Evolutionary conservation across 805 yeast species (phyloP).

Genomic region (Barnettozyma vustinii): DNA sequence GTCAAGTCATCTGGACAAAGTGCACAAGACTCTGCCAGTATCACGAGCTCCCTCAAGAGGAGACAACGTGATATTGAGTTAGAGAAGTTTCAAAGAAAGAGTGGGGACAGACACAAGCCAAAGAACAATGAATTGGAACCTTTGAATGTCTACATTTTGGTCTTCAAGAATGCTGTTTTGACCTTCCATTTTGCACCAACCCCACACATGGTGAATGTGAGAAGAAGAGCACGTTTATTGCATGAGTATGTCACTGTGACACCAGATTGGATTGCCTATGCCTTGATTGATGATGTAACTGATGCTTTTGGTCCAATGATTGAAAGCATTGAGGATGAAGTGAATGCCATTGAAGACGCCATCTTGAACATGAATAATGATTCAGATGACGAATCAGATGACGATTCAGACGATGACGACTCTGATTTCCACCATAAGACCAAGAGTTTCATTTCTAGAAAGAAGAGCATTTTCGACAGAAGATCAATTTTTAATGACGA

Average conservation of each 20-base stretch:
- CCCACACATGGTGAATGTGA: constrained; percentile 91
- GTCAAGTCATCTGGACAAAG: constrained; percentile 4
- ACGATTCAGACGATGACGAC: constrained; percentile 27
- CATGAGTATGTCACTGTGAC: constrained; percentile 85
- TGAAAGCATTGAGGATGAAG: constrained; percentile 90
- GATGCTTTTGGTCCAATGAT: constrained; percentile 98
- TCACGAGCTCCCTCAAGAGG: constrained; percentile 24
- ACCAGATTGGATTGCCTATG: constrained; percentile 97
- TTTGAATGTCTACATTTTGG: constrained; percentile 65
- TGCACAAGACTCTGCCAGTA: constrained; percentile 11
- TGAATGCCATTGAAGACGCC: constrained; percentile 89
- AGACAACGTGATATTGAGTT: constrained; percentile 29
- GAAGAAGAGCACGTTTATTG: constrained; percentile 84
- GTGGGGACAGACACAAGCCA: constrained; percentile 40
- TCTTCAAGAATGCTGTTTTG: constrained; percentile 65
- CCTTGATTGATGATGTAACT: constrained; percentile 92
- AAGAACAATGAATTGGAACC: constrained; percentile 67
- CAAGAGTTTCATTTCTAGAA: constrained; percentile 7
- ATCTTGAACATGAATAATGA: constrained; percentile 75
- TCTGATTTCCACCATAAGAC: constrained; percentile 8
- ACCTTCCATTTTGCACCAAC: constrained; percentile 92
- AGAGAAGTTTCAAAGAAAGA: constrained; percentile 35
- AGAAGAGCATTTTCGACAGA: constrained; percentile 14
- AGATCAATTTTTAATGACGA: constrained; percentile 16
- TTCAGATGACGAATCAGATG: constrained; percentile 27